Base-by-base conservation (phyloP, 2,329 filamentous ascomycete species). In the Monilinia fructicola region DNA sequence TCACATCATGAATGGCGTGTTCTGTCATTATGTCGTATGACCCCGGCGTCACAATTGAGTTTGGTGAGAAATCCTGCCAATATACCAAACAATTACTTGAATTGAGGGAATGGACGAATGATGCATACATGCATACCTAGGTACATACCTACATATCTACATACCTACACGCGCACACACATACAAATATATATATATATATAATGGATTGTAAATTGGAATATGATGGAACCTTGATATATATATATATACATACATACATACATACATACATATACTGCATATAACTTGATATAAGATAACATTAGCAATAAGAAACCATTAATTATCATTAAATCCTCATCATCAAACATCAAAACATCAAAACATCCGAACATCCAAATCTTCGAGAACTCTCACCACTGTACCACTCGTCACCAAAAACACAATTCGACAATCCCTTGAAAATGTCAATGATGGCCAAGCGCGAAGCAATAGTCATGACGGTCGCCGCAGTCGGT, bases 21-120 rank as follows among this genome's bases (percentile, higher is more conserved):
- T 54, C n/a, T 63, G n/a, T 58, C 61, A 53, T 56, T 54, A n/a
- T 63, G n/a, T 64, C 61, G 61, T 64, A 64, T 21, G 61, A 64
- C 38, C 26, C 23, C 18, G 28, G 42, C 35, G n/a, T 38, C 40
- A 44, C 38, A 23, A 23, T 26, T 58, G 50, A 21, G 55, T 11
- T n/a, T 10, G 4, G 44, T 21, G 28, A 21, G 28, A 35, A 60
- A 50, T 38, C n/a, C 21, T 60, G n/a, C 28, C 0, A 48, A 1
- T 60, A 11, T 48, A 3, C 10, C 21, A 38, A 16, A 16, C 18
- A 26, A 6, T 58, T 14, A 21, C 31, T 44, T 44, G n/a, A 26
- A 1, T 58, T 44, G 54, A n/a, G 3, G n/a, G 54, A 56, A 40
- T 40, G 31, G 9, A 35, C 5, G 31, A 7, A 35, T 7, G 31